Conservation (phyloP, 2,329 filamentous ascomycete species). For the Talaromyces islandicus region DNA sequence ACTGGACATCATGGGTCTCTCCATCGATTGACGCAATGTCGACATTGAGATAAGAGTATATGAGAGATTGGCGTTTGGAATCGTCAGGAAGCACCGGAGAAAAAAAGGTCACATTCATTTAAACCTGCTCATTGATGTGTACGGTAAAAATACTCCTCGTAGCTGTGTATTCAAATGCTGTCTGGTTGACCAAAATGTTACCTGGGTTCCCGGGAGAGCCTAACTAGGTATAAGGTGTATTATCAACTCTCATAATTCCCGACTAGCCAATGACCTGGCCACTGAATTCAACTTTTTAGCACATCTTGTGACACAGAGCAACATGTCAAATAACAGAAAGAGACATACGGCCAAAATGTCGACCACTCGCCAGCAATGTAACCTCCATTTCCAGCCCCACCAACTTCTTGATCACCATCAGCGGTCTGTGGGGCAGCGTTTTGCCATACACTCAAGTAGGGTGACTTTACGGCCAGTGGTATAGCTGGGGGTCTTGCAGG, state of each 20-base stretch:
- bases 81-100: conserved; percentile 66
- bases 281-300: conserved; percentile 28
- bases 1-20: conserved; percentile 55
- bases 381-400: conserved; percentile 47
- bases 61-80: conserved; percentile 59
- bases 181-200: conserved; percentile 45
- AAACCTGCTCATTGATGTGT: conserved; percentile 54
- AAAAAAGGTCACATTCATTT: conserved; percentile 63
- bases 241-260: conserved; percentile 64
- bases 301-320: background rate
- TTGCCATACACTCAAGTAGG: conserved; percentile 68
- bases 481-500: conserved; percentile 62
- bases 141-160: conserved; percentile 66
- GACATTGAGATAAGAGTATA: conserved; percentile 65
- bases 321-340: background rate
- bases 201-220: conserved; percentile 42
- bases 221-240: conserved; percentile 60
- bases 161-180: conserved; percentile 62
- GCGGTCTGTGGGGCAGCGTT: conserved; percentile 55
- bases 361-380: conserved; percentile 65
- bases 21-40: conserved; percentile 59
- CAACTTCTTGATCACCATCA: background rate
- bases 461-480: conserved; percentile 66
- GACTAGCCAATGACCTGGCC: conserved; percentile 58
- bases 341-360: conserved; percentile 60